Base-by-base conservation (phyloP, 495 filamentous ascomycete species). In the Tuber magnatum region DNA sequence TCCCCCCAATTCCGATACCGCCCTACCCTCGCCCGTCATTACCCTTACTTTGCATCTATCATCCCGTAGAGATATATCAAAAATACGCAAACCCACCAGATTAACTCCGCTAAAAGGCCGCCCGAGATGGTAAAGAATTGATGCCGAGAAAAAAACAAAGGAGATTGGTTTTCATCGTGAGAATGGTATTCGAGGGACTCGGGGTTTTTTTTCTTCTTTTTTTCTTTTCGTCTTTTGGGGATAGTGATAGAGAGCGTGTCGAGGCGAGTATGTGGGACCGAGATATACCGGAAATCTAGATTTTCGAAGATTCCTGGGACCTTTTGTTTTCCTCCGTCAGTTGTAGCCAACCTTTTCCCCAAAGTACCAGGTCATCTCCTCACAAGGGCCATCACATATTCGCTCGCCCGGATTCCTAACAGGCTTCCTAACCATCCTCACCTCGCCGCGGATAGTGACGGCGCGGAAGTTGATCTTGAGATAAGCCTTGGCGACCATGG, bases 351-450 rank as follows among this genome's bases (percentile, higher is more conserved):
- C 69, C 44, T 79, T 79, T 70, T 69, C 32, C 56, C 77, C 77
- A 41, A 79, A 79, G 70, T 79, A 79, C 76, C 76, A 79, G 32
- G 42, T 79, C 77, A 79, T 79, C 69, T 79, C 72, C 43, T 79
- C 77, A 44, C 70, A 73, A 43, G 76, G 78, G n/a, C 77, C 77
- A 42, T 77, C 77, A 73, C 78, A 78, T 39, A 72, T 79, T 48
- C 77, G 71, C 61, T 79, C 72, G 24, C 77, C 77, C 20, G 39
- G 20, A 28, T 72, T 79, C 48, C 77, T 74, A 38, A 76, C 72
- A 44, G 77, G 76, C 70, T 75, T 79, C 70, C 44, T 79, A 38
- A 79, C 24, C 69, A 75, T 75, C 71, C 80, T 70, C 44, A 44
- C 70, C 65, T 81, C 80, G 44, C 80, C 76, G 38, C 76, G 81